Conservation (phyloP, 257 asterid genomes). For the Datura wrightii region DNA sequence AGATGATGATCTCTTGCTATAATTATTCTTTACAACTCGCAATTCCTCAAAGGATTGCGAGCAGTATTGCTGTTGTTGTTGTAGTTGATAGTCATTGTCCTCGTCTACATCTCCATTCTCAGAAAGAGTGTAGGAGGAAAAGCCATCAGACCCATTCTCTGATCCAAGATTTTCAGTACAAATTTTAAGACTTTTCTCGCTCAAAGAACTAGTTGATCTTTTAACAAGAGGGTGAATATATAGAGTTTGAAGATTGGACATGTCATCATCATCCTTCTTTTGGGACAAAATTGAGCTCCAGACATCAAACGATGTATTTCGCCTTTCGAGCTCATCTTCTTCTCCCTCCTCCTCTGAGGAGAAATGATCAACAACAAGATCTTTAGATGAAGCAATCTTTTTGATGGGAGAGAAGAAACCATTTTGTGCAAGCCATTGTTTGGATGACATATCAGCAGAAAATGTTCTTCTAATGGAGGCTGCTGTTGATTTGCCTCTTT, state of each 20-base stretch:
- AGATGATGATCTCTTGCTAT: constrained; percentile 45
- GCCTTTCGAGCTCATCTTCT: constrained; percentile 1
- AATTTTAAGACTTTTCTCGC: constrained; percentile 67
- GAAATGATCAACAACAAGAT: constrained; percentile 28
- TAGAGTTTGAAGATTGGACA: constrained; percentile 46
- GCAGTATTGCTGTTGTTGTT: constrained; percentile 20
- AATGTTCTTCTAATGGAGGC: constrained; percentile 40
- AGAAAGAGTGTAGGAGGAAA: constrained; percentile 46
- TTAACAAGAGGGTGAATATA: constrained; percentile 72
- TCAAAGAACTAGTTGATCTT: constrained; percentile 57
- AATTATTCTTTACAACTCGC: constrained; percentile 44
- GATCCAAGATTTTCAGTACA: constrained; percentile 94
- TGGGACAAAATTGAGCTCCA: constrained; percentile 33
- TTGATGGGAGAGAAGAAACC: constrained; percentile 40
- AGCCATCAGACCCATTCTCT: constrained; percentile 80
- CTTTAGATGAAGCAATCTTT: constrained; percentile 44
- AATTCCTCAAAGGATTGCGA: constrained; percentile 41
- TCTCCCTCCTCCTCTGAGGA: constrained; percentile 44
- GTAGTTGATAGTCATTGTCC: constrained; percentile 27
- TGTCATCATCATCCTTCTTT: constrained; percentile 44
- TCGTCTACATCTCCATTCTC: constrained; percentile 45
- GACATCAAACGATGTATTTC: constrained; percentile 25
- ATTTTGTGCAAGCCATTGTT: constrained; percentile 47
- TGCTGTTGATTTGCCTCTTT: neutral
- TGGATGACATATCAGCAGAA: constrained; percentile 56